Evolutionary conservation across 2,329 filamentous ascomycete species (phyloP), one percentile per base, ranked within the genome.

Genomic region (Aspergillus sp.): DNA sequence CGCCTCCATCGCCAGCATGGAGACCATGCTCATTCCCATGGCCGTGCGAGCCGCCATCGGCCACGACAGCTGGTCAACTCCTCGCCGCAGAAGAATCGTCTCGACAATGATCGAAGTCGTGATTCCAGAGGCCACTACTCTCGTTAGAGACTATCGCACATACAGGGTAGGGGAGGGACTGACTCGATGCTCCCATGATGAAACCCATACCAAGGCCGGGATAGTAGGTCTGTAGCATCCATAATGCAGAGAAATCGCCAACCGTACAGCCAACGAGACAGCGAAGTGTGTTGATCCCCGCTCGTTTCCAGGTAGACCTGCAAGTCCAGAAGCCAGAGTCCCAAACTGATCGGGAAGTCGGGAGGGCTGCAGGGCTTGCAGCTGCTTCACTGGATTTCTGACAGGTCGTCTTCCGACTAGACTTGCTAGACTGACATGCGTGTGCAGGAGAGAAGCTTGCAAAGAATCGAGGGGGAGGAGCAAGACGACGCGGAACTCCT

Each of bases 1-100:
- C 3, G 72, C 55, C 60, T 84, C 81, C 81, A 84, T 84, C 0
- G 81, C 79, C 2, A 82, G 9, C 81, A 84, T 84, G 0, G 81
- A 83, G 9, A 83, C 77, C 45, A 82, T 65, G 52, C 81, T 83
- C 81, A 84, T 84, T 1, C 81, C 81, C 19, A 77, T 75, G 0
- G 81, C 81, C 0, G 81, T 83, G 42, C 71, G 77, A 2, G 70
- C 72, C 0, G 81, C 81, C 1, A 59, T 60, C 0, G 60, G 51
- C 80, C 78, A 82, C 0, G 76, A 57, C 0, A 84, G 65, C 6
- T 66, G 62, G 49, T 84, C 81, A 1, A 69, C 71, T 1, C 81
- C 81, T 1, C 71, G 58, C 0, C 72, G 73, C 1, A 84, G 75
- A 3, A 84, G 70, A 0, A 76, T 58, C 0, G 81, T 83, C 60